Evolutionary conservation across 2,329 filamentous ascomycete genomes (phyloP), one percentile per base, ranked within the genome.

Genomic region (Apiospora arundinis): DNA sequence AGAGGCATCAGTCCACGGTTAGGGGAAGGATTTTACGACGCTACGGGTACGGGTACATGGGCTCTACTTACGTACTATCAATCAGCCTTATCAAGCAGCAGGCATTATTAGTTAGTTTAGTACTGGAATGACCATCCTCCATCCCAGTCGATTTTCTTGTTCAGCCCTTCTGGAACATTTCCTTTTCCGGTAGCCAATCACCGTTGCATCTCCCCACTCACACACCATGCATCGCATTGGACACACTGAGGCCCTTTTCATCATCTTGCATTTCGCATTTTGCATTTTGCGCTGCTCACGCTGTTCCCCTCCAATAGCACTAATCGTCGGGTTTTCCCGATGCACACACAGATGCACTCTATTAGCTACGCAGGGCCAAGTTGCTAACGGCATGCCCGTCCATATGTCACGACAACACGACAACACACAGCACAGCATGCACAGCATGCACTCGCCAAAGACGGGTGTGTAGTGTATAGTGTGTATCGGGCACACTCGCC

Each of bases 101-200:
- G 45, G 45, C 48, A 52, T 37, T 18, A 37, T n/a, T 60, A n/a
- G n/a, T n/a, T n/a, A n/a, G n/a, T n/a, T n/a, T n/a, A 28, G 48
- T 52, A 56, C 49, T 56, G 49, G 56, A 40, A 40, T 16, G 42
- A 8, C 42, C 42, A 45, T 45, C 42, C 40, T 8, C 32, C 56
- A 40, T 63, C 56, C 56, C 37, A 40, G 56, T 60, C 28, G 28
- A 32, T n/a, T 16, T 18, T n/a, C 52, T 21, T 21, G 32, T 40
- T 63, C 56, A 63, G 56, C 56, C 56, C 56, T 63, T 63, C 56
- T 63, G 28, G 56, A 63, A 63, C 16, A 32, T 63, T 63, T 63
- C 56, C 56, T 23, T n/a, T 63, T 63, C 23, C 28, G 56, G 32
- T 28, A n/a, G 21, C 56, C 28, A 63, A 63, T 63, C 56, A 63